These are phyloP conservation scores for Bruguiera parviflora DNA, from an alignment of 345 rosid species.

Conservation along the genomic window DNA sequence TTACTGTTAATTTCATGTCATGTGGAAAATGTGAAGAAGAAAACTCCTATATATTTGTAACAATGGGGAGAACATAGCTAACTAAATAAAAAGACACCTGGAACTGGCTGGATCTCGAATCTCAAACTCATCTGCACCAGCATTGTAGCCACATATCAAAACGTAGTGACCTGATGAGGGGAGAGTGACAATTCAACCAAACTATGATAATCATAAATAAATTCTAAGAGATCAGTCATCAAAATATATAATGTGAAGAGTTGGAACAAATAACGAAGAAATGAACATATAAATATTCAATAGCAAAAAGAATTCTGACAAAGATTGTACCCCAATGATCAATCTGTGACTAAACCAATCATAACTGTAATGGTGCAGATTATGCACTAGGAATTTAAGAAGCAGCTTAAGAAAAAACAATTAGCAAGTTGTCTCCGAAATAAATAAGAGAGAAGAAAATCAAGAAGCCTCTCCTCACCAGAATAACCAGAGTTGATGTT, in stretches of 20 bases:
- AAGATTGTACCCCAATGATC: neutral
- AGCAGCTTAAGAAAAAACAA: neutral
- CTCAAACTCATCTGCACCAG: constrained; percentile 74
- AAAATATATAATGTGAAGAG: neutral
- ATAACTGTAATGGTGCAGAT: neutral
- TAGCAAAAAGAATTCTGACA: neutral
- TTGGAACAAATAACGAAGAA: neutral
- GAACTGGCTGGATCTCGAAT: constrained; percentile 96
- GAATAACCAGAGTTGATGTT: constrained; percentile 49
- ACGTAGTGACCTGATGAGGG: constrained; percentile 70
- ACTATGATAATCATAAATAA: neutral
- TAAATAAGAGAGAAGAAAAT: neutral
- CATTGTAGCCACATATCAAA: constrained; percentile 84
- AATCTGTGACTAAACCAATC: neutral
- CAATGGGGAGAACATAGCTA: neutral
- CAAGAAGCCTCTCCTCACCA: constrained; percentile 41
- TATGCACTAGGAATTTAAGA: neutral
- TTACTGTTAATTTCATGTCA: neutral
- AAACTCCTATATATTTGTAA: neutral
- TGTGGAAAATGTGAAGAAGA: neutral
- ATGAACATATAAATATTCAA: neutral
- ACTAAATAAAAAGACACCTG: constrained; percentile 41
- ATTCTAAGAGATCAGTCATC: neutral
- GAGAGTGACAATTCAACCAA: neutral
- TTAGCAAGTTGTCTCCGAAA: neutral